Evolutionary conservation across 306 rosid species (phyloP), one percentile per base, ranked within the genome.

Genomic region (Senna tora): DNA sequence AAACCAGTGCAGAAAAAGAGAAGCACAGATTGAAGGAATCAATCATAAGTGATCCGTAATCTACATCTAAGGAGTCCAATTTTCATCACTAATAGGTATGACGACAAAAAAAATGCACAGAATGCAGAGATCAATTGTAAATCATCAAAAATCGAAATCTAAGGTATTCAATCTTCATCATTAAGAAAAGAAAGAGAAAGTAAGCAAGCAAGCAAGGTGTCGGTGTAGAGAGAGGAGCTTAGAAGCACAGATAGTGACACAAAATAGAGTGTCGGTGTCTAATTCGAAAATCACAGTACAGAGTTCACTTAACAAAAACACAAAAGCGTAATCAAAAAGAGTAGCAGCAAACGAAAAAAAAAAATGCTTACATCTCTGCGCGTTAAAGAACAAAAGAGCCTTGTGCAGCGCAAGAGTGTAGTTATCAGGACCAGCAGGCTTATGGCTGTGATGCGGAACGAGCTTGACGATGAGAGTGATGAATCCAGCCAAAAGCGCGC

Each of bases 331-430:
- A 1, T 1, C 30, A 25, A 25, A 1, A 25, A 25, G 30, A 25
- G 30, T 34, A 25, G 46, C 0, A 32, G 45, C 7, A 25, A 25
- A n/a, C n/a, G n/a, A 39, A 39, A 39, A 7, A 3, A 16, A 60
- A 22, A 12, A 5, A 46, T n/a, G 28, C 81, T 47, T 71, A 88
- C 94, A 88, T 80, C 64, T 73, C 75, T 91, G 97, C 21, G 88
- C 95, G 49, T 91, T 91, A 87, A 91, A 91, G 86, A 91, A 91
- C 89, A 88, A 82, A 28, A 91, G 95, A 9, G 97, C 92, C 75
- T 91, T 88, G 81, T 77, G 97, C 55, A 91, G 97, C 6, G 94
- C 97, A 13, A 86, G 61, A 0, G 97, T 91, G 84, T 91, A 91
- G 73, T 91, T 91, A 36, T 91, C 95, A 0, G 92, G 97, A 34